Conservation (phyloP, 257 asterid genomes). For the Misopates orontium region DNA sequence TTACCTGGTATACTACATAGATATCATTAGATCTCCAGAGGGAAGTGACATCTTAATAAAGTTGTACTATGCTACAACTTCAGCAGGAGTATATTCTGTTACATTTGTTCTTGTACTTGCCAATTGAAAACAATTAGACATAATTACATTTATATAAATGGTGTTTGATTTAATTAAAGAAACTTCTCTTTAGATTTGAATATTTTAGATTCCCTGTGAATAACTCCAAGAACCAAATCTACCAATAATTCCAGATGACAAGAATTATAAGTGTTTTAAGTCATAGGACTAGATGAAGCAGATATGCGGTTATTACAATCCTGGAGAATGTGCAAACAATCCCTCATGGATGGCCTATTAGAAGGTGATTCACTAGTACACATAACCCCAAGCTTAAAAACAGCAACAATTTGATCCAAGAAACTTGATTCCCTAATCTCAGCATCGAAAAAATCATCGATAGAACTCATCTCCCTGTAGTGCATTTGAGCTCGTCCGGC, state of each 20-base stretch:
- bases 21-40: too few species aligned
- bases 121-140: too few species aligned
- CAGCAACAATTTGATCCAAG: slow-evolving; percentile 31
- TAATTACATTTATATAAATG: too few species aligned
- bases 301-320: slow-evolving; percentile 3
- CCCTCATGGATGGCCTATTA: slow-evolving; percentile 43
- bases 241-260: background rate
- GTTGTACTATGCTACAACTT: too few species aligned
- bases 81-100: too few species aligned
- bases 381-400: slow-evolving; percentile 35
- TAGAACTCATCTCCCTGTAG: slow-evolving; percentile 16
- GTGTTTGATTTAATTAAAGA: too few species aligned
- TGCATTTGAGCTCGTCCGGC: slow-evolving; percentile 34
- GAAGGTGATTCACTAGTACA: slow-evolving; percentile 37
- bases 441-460: slow-evolving; percentile 30
- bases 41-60: background rate
- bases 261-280: background rate
- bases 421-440: slow-evolving; percentile 30
- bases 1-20: too few species aligned
- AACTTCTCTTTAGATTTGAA: too few species aligned
- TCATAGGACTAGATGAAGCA: slow-evolving; percentile 15
- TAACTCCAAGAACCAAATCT: too few species aligned
- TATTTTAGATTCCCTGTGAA: too few species aligned
- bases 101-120: too few species aligned
- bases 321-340: slow-evolving; percentile 39